Conservation (phyloP, 1,284 basidiomycete genomes). For the Ustilago hordei region DNA sequence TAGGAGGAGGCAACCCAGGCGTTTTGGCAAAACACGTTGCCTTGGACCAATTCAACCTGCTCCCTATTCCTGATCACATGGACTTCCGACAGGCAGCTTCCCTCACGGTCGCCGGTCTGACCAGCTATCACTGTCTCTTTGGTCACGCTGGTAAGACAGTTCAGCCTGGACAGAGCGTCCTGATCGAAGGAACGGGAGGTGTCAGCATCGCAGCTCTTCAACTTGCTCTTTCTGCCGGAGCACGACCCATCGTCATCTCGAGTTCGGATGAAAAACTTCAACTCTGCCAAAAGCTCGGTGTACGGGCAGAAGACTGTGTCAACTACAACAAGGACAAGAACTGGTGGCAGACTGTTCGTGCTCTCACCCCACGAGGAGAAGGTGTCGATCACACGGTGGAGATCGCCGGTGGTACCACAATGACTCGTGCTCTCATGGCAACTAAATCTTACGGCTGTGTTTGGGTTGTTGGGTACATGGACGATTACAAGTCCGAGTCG, state of each 20-base stretch:
- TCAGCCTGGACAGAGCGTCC: slow-evolving; percentile 37
- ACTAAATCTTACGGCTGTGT: slow-evolving; percentile 34
- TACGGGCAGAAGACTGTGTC: slow-evolving; percentile 27
- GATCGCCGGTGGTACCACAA: slow-evolving; percentile 44
- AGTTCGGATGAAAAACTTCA: slow-evolving; percentile 36
- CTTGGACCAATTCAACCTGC: slow-evolving; percentile 37
- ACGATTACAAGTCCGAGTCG: slow-evolving; percentile 39
- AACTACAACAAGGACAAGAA: slow-evolving; percentile 34
- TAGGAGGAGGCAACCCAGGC: slow-evolving; percentile 35
- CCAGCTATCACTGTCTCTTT: slow-evolving; percentile 48
- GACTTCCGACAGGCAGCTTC: slow-evolving; percentile 32
- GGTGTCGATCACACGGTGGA: slow-evolving; percentile 49
- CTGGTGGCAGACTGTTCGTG: slow-evolving; percentile 29
- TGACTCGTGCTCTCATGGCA: slow-evolving; percentile 25
- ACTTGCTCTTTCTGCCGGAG: slow-evolving; percentile 32
- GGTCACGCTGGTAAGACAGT: slow-evolving; percentile 23
- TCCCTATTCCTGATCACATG: slow-evolving; percentile 38
- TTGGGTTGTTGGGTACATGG: slow-evolving; percentile 51
- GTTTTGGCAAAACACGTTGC: slow-evolving; percentile 33
- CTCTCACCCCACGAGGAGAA: slow-evolving; percentile 22
- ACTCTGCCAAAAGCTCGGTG: slow-evolving; percentile 31
- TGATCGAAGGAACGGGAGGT: slow-evolving; percentile 49
- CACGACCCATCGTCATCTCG: slow-evolving; percentile 48
- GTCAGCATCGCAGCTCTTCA: slow-evolving; percentile 45
- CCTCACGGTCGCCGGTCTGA: slow-evolving; percentile 38